These are phyloP conservation scores for Metarhizium anisopliae DNA, from an alignment of 2,329 filamentous ascomycete species.

Conservation along the genomic window DNA sequence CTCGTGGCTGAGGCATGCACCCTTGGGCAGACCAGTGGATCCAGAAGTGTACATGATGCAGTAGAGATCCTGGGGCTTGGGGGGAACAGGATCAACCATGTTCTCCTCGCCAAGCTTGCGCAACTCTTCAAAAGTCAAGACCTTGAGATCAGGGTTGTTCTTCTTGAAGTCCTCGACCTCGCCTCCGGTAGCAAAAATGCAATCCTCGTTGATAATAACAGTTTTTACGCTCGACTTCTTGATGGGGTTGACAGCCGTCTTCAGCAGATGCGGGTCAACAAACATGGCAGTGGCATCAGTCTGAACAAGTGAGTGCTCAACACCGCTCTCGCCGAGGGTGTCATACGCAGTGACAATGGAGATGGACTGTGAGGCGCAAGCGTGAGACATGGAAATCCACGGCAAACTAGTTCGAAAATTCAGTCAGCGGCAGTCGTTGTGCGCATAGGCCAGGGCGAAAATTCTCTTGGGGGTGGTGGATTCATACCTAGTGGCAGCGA, in stretches of 20 bases:
- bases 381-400: conserved; percentile 79
- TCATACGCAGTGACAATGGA: conserved; percentile 93
- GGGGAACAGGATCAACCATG: conserved; percentile 61
- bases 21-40: conserved; percentile 82
- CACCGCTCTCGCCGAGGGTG: conserved; percentile 74
- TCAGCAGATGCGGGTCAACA: conserved; percentile 70
- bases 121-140: conserved; percentile 48
- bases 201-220: conserved; percentile 54
- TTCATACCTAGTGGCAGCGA: conserved; percentile 67
- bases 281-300: conserved; percentile 78
- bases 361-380: conserved; percentile 72
- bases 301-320: conserved; percentile 78
- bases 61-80: conserved; percentile 67
- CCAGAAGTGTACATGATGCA: conserved; percentile 86
- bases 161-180: conserved; percentile 48
- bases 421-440: not conserved
- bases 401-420: conserved; percentile 45
- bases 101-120: conserved; percentile 54
- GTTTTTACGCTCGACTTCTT: conserved; percentile 47
- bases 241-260: conserved; percentile 48
- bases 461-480: not conserved
- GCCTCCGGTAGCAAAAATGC: conserved; percentile 39
- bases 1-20: conserved; percentile 73
- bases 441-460: not conserved
- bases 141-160: conserved; percentile 43